A percentile compares a stretch with the other conserved stretches of the same genome.
Conservation (phyloP, 1,284 basidiomycete genomes). For the Peniophora sp. region DNA sequence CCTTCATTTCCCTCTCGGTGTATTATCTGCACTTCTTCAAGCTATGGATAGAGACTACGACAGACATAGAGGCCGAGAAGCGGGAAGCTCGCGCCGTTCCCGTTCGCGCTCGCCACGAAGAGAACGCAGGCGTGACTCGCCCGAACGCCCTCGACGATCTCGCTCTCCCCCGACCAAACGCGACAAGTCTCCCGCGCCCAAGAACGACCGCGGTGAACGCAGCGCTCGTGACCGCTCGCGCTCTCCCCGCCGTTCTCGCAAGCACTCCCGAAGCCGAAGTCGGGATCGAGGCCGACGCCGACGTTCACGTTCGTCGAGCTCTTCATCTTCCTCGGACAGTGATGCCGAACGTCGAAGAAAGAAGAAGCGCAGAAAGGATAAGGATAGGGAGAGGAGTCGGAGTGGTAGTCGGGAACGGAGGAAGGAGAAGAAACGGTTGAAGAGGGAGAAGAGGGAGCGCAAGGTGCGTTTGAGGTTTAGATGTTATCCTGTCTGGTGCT, state of each 20-base stretch:
- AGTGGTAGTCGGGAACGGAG: slow-evolving; percentile 38
- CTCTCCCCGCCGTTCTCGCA: slow-evolving; percentile 7
- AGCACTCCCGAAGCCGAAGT: slow-evolving; percentile 3
- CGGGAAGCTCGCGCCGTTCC: too few species aligned
- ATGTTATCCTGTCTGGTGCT: neutral
- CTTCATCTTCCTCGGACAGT: slow-evolving; percentile 1
- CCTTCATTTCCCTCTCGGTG: too few species aligned
- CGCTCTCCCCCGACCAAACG: neutral
- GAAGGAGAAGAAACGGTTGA: slow-evolving; percentile 50
- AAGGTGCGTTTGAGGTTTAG: slow-evolving; percentile 31
- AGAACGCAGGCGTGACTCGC: neutral
- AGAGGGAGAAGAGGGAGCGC: slow-evolving; percentile 63
- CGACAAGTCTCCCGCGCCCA: neutral
- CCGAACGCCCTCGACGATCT: neutral
- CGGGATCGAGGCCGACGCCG: neutral
- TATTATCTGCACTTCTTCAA: too few species aligned
- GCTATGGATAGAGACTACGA: too few species aligned
- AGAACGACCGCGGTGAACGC: neutral
- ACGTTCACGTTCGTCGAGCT: slow-evolving; percentile 4
- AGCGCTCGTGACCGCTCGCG: slow-evolving; percentile 5
- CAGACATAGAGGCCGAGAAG: too few species aligned
- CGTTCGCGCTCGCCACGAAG: too few species aligned
- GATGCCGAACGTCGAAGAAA: neutral
- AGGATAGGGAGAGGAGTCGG: slow-evolving; percentile 9
- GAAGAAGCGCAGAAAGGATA: slow-evolving; percentile 1